Percentiles rank a stretch among this genome's conserved stretches.
Evolutionary conservation across 1,139 yeast species (phyloP).

Genomic region (Geotrichum histeridarum): DNA sequence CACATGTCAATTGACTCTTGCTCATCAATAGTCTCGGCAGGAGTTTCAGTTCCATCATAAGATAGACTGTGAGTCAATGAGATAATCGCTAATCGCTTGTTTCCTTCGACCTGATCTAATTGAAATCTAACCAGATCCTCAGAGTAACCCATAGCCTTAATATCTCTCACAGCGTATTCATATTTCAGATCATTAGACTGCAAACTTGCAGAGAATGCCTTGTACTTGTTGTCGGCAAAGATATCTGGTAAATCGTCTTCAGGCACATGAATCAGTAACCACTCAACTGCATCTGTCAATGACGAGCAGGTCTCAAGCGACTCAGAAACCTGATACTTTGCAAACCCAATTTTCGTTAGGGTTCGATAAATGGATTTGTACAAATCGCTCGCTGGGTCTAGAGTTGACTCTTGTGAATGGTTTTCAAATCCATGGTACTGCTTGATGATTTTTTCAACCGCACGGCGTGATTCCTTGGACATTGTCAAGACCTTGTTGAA

Average conservation of each 20-base stretch:
- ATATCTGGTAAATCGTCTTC: slow-evolving; percentile 80
- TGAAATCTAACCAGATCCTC: slow-evolving; percentile 55
- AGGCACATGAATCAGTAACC: slow-evolving; percentile 83
- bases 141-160: slow-evolving; percentile 66
- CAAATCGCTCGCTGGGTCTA: neutral
- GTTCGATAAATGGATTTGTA: slow-evolving; percentile 20
- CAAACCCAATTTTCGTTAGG: slow-evolving; percentile 56
- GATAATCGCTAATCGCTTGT: slow-evolving; percentile 52
- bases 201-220: slow-evolving; percentile 35
- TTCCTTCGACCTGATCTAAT: slow-evolving; percentile 41
- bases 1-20: slow-evolving; percentile 44
- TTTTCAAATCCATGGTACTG: slow-evolving; percentile 30
- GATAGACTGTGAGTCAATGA: slow-evolving; percentile 37
- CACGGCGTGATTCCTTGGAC: slow-evolving; percentile 34
- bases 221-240: slow-evolving; percentile 35
- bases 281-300: slow-evolving; percentile 55
- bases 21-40: slow-evolving; percentile 5
- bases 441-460: slow-evolving; percentile 33
- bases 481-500: slow-evolving; percentile 32
- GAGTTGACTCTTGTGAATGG: neutral
- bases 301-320: slow-evolving; percentile 56
- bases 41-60: slow-evolving; percentile 16
- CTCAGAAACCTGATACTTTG: slow-evolving; percentile 63
- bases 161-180: slow-evolving; percentile 50
- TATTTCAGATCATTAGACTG: slow-evolving; percentile 40